phyloP scores from a whole-genome alignment of 495 filamentous ascomycete genomes.

The Talaromyces nanjingensis region DNA sequence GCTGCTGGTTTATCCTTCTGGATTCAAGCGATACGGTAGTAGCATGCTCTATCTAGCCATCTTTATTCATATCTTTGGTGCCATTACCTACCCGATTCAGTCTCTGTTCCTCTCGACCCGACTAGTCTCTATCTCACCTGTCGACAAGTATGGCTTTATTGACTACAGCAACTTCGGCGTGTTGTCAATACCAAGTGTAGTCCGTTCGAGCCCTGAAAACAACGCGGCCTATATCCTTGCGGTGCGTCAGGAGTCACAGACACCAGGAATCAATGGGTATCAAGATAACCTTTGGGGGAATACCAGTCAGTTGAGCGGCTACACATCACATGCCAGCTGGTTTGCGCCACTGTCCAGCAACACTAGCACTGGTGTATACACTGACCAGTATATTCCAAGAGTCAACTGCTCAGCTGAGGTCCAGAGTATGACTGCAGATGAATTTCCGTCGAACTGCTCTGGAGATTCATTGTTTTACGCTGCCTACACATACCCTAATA shows the following conservation, averaged over 20 bases:
- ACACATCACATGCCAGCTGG: background rate
- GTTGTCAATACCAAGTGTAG: background rate
- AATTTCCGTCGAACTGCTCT: conserved; percentile 8
- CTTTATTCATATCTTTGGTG: conserved; percentile 14
- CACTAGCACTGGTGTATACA: conserved; percentile 16
- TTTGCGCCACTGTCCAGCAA: conserved; percentile 11
- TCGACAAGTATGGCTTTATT: background rate
- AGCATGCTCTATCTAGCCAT: conserved; percentile 13
- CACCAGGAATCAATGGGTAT: background rate
- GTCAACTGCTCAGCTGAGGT: conserved; percentile 17
- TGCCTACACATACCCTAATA: background rate
- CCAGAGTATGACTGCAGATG: conserved; percentile 1
- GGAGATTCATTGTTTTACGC: background rate
- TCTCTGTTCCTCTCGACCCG: conserved; percentile 14
- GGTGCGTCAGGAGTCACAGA: background rate
- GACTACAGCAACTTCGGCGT: background rate
- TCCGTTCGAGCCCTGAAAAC: background rate
- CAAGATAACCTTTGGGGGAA: conserved; percentile 2
- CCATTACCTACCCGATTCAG: conserved; percentile 20
- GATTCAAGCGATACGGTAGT: conserved; percentile 15
- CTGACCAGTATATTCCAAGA: conserved; percentile 18
- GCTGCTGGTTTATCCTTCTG: background rate
- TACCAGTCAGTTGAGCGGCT: background rate
- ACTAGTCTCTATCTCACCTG: background rate
- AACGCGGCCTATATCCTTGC: background rate